These are phyloP conservation scores for Apophysomyces ossiformis DNA, from an alignment of 371 early-diverging fungal genomes.

Conservation along the genomic window DNA sequence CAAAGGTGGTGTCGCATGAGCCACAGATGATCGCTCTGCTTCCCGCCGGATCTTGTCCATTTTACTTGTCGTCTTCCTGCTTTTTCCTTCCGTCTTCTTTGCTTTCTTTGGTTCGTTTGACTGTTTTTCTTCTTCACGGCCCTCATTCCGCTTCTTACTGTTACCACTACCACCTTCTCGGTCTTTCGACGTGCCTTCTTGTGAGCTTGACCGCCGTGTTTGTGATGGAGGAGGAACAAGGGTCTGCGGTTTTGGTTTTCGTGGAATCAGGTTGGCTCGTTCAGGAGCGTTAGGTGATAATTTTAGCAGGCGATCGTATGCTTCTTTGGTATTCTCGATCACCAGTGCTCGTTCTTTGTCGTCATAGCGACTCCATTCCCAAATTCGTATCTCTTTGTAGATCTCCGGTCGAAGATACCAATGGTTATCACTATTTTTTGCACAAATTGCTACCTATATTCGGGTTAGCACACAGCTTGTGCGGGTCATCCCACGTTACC, in stretches of 20 bases:
- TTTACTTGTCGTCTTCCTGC: conserved; percentile 11
- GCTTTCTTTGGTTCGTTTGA: conserved; percentile 2
- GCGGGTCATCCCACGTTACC: conserved; percentile 23
- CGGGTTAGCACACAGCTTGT: background rate
- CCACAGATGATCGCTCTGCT: background rate
- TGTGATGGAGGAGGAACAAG: conserved; percentile 15
- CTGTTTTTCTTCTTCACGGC: conserved; percentile 8
- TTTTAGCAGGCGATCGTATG: conserved; percentile 51
- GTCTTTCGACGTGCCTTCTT: background rate
- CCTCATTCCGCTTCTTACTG: conserved; percentile 1
- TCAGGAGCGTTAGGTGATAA: conserved; percentile 56
- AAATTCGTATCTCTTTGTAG: conserved; percentile 55
- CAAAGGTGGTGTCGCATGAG: background rate
- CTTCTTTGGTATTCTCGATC: conserved; percentile 47
- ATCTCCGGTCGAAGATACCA: conserved; percentile 55
- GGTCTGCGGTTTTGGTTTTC: conserved; percentile 29
- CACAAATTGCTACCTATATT: conserved; percentile 17
- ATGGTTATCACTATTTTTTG: conserved; percentile 27
- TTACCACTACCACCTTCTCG: background rate
- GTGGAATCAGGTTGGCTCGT: conserved; percentile 40
- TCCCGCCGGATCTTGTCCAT: conserved; percentile 5
- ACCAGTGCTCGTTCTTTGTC: conserved; percentile 48
- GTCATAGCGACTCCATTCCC: conserved; percentile 59
- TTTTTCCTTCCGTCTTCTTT: conserved; percentile 19
- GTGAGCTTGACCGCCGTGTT: background rate